Evolutionary conservation across 73 alveolate species (phyloP), one percentile per base, ranked within the genome.

Genomic region (Vitrella brassicaformis): DNA sequence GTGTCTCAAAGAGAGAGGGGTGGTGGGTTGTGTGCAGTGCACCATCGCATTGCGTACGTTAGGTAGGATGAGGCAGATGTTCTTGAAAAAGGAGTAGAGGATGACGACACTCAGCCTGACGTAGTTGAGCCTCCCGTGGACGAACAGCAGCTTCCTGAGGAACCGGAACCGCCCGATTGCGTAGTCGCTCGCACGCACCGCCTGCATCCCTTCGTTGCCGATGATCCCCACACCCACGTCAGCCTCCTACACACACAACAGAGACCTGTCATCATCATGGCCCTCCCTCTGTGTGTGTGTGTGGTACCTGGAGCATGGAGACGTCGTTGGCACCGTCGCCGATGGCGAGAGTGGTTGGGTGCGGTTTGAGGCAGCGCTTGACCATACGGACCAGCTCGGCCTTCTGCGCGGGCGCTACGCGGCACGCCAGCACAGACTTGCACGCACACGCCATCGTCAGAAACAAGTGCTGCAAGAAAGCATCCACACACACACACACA

Each of bases 41-140:
- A n/a, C n/a, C n/a, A n/a, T n/a, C n/a, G n/a, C n/a, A n/a, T n/a
- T n/a, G n/a, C n/a, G n/a, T n/a, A n/a, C n/a, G 14, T 4, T 19
- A 7, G 78, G 78, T 14, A 70, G 10, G 19, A 70, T 26, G 22
- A 70, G n/a, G 25, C 18, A 10, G 45, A 70, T 29, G 67, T 70
- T 70, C 78, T 70, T 70, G 45, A 29, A 70, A 28, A 70, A 70
- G n/a, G 69, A 70, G 45, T 70, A 70, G 45, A 73, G 66, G 27
- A 80, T 80, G 47, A 94, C 73, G 45, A 80, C 72, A 28, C 89
- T 79, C 28, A 88, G 85, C 74, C 98, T 85, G 45, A 92, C 85
- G 70, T 92, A 92, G 56, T 90, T 92, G 80, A 88, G 84, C 81
- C 99, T 91, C 26, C 99, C 99, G 87, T 96, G 98, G 67, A 90